These are phyloP conservation scores for Monosporascus sp. DNA, from an alignment of 2,329 filamentous ascomycete genomes.

Conservation along the genomic window DNA sequence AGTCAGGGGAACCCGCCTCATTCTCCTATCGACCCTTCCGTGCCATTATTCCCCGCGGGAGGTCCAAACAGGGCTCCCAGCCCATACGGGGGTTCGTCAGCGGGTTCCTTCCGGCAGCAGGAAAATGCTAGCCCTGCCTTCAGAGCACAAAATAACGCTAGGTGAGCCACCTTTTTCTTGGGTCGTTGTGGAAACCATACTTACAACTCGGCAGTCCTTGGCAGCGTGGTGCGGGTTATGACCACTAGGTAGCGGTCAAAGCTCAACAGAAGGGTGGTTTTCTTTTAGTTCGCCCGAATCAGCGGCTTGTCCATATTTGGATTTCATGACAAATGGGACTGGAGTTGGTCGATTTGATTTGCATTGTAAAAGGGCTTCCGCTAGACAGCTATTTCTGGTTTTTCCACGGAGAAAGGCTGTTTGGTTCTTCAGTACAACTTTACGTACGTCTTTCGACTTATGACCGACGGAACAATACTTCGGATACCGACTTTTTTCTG, in stretches of 20 bases:
- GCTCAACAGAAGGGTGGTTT: conserved; percentile 18
- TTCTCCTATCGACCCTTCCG: conserved; percentile 44
- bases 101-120: conserved; percentile 29
- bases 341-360: conserved; percentile 25
- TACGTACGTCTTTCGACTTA: background rate
- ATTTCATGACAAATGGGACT: conserved; percentile 24
- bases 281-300: conserved; percentile 19
- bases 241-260: conserved; percentile 32
- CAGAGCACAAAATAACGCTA: conserved; percentile 38
- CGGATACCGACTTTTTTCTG: background rate
- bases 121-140: conserved; percentile 36
- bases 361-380: conserved; percentile 18
- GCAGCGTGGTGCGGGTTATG: conserved; percentile 53
- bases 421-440: conserved; percentile 6
- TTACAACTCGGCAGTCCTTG: conserved; percentile 39
- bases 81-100: conserved; percentile 27
- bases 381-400: conserved; percentile 13
- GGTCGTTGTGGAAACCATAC: conserved; percentile 3
- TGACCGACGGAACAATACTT: background rate
- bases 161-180: conserved; percentile 30
- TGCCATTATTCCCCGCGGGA: conserved; percentile 44
- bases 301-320: conserved; percentile 21
- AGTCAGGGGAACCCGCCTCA: conserved; percentile 30
- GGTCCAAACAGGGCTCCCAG: conserved; percentile 22
- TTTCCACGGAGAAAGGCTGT: conserved; percentile 10